Evolutionary conservation across 768 basidiomycete species (phyloP).

Genomic region (Lepiota brunneoincarnata): DNA sequence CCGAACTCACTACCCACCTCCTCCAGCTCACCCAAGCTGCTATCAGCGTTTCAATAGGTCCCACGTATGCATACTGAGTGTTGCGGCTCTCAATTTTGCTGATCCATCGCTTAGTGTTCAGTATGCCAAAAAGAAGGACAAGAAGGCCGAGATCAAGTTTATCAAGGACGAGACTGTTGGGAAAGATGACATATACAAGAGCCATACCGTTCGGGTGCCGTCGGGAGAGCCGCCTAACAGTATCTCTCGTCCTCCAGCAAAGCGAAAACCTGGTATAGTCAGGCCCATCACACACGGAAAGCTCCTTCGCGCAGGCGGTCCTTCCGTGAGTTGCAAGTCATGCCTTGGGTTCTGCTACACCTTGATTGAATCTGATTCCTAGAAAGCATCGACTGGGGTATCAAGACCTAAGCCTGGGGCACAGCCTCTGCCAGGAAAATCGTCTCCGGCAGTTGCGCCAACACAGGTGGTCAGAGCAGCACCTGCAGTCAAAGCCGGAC

Average conservation of each 20-base stretch:
- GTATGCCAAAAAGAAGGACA: conserved; percentile 97
- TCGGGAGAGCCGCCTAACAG: conserved; percentile 87
- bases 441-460: conserved; percentile 26
- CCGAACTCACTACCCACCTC: conserved; percentile 83
- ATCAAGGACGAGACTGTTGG: conserved; percentile 83
- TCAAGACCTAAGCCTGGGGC: conserved; percentile 58
- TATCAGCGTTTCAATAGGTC: conserved; percentile 68
- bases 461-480: conserved; percentile 14
- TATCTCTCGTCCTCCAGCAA: conserved; percentile 78
- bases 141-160: conserved; percentile 83
- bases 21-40: conserved; percentile 77
- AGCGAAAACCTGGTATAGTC: conserved; percentile 82
- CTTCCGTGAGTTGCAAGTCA: conserved; percentile 46
- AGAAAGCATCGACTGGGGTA: conserved; percentile 47
- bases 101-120: conserved; percentile 53
- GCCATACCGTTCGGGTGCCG: conserved; percentile 82
- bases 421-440: conserved; percentile 61
- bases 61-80: conserved; percentile 55
- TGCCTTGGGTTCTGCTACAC: background rate
- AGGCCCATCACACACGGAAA: conserved; percentile 86
- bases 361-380: conserved; percentile 8
- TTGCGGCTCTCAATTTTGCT: background rate
- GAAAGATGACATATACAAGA: conserved; percentile 88
- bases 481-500: conserved; percentile 22
- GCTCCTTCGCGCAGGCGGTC: conserved; percentile 74